Evolutionary conservation across 2,329 filamentous ascomycete species (phyloP).

Genomic region (Raffaelea arxii): DNA sequence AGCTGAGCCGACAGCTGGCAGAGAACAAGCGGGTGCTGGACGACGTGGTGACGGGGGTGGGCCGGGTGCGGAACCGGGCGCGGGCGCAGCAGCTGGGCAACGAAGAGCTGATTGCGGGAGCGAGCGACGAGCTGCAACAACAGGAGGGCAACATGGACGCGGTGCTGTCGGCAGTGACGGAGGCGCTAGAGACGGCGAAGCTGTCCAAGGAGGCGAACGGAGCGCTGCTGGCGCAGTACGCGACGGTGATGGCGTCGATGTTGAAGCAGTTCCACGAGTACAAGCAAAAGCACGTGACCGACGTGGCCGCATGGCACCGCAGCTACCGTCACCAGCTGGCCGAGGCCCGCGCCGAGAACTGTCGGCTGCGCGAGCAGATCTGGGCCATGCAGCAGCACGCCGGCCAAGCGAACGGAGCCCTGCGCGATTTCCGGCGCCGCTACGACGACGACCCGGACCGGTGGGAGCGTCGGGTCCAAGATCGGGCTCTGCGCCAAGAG

Average conservation of each 20-base stretch:
- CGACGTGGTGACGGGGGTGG: conserved; percentile 53
- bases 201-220: conserved; percentile 52
- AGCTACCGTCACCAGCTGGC: conserved; percentile 57
- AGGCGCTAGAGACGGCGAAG: conserved; percentile 53
- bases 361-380: conserved; percentile 52
- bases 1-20: conserved; percentile 52
- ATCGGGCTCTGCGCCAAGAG: conserved; percentile 45
- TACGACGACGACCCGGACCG: conserved; percentile 47
- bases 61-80: conserved; percentile 49
- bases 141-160: conserved; percentile 42
- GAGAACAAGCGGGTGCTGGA: conserved; percentile 53
- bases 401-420: conserved; percentile 43
- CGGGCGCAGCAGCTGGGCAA: conserved; percentile 42
- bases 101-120: conserved; percentile 46
- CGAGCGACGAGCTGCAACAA: conserved; percentile 45
- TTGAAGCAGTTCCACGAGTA: conserved; percentile 57
- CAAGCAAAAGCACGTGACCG: conserved; percentile 52
- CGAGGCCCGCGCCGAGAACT: conserved; percentile 55
- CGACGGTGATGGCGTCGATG: conserved; percentile 45
- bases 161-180: conserved; percentile 50
- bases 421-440: conserved; percentile 46
- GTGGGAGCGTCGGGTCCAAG: conserved; percentile 43
- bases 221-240: conserved; percentile 47
- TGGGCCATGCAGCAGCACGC: conserved; percentile 57
- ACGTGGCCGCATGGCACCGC: conserved; percentile 55